Percentiles rank a stretch among this genome's conserved stretches.
Evolutionary conservation across 2,329 filamentous ascomycete genomes (phyloP).

Genomic region (Pseudogymnoascus sp.): DNA sequence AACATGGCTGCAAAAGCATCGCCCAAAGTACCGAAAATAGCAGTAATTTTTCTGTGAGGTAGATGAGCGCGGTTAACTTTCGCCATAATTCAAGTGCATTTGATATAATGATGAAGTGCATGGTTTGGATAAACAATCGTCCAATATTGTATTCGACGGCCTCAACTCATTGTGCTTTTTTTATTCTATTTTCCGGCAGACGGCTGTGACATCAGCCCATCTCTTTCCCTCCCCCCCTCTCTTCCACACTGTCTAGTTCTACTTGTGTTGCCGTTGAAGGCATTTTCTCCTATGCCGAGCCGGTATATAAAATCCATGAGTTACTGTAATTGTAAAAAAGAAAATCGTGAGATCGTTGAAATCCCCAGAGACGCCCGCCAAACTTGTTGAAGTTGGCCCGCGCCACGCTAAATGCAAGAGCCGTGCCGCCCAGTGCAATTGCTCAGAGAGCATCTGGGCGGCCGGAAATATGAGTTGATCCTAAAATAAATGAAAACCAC

Average conservation of each 20-base stretch:
- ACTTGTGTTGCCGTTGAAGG: constrained; percentile 20
- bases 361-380: constrained; percentile 23
- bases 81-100: background rate
- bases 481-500: background rate
- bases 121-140: background rate
- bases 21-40: background rate
- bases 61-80: background rate
- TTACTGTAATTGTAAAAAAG: constrained; percentile 8
- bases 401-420: constrained; percentile 27
- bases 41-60: background rate
- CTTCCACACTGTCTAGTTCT: constrained; percentile 15
- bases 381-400: constrained; percentile 29
- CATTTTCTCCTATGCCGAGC: constrained; percentile 4
- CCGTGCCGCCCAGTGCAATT: constrained; percentile 15
- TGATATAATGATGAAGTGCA: background rate
- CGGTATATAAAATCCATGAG: constrained; percentile 9
- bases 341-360: constrained; percentile 16
- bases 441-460: constrained; percentile 11
- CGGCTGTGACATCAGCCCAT: background rate
- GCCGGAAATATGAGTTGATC: constrained; percentile 8
- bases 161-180: background rate
- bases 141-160: background rate
- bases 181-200: background rate
- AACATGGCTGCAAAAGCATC: too few relatives aligned
- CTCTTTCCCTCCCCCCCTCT: background rate